phyloP scores from a whole-genome alignment of 2,329 filamentous ascomycete species.

The Cladosporium sp. region DNA sequence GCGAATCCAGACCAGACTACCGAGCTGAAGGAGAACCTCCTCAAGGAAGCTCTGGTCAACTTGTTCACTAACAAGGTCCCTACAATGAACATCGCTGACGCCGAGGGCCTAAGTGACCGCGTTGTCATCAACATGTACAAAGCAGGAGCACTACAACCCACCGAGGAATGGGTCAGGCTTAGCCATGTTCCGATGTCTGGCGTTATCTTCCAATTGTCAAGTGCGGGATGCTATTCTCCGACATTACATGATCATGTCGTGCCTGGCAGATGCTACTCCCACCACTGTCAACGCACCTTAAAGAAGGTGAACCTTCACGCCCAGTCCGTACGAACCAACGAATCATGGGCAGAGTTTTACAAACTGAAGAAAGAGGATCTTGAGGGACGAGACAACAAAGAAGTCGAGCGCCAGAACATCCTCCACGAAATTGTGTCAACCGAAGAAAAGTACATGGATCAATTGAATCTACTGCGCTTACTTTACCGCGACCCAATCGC shows the following conservation, averaged over 20 bases:
- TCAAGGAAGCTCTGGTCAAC: slow-evolving; percentile 81
- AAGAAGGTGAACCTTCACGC: slow-evolving; percentile 89
- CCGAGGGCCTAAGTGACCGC: slow-evolving; percentile 74
- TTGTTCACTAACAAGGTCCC: slow-evolving; percentile 93
- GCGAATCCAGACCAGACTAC: slow-evolving; percentile 72
- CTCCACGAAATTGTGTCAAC: slow-evolving; percentile 92
- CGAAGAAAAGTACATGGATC: slow-evolving; percentile 85
- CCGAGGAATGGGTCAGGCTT: slow-evolving; percentile 98
- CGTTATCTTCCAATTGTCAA: slow-evolving; percentile 89
- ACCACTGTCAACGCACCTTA: slow-evolving; percentile 87
- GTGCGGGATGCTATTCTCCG: slow-evolving; percentile 83
- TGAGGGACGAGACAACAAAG: slow-evolving; percentile 71
- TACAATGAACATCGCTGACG: slow-evolving; percentile 97
- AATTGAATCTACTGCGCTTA: slow-evolving; percentile 77
- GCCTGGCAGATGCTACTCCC: slow-evolving; percentile 79
- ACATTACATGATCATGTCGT: slow-evolving; percentile 68
- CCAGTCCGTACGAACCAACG: slow-evolving; percentile 63
- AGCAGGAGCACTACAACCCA: slow-evolving; percentile 71
- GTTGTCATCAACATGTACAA: slow-evolving; percentile 78
- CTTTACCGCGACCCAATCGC: slow-evolving; percentile 81
- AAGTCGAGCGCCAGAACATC: slow-evolving; percentile 88
- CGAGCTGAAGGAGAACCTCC: slow-evolving; percentile 76
- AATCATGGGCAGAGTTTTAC: slow-evolving; percentile 90
- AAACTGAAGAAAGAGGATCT: slow-evolving; percentile 72
- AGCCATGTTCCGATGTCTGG: slow-evolving; percentile 75